Evolutionary conservation across 352 stramenopile species (phyloP), one percentile per base, ranked within the genome.

Genomic region (Blastocystis sp.): DNA sequence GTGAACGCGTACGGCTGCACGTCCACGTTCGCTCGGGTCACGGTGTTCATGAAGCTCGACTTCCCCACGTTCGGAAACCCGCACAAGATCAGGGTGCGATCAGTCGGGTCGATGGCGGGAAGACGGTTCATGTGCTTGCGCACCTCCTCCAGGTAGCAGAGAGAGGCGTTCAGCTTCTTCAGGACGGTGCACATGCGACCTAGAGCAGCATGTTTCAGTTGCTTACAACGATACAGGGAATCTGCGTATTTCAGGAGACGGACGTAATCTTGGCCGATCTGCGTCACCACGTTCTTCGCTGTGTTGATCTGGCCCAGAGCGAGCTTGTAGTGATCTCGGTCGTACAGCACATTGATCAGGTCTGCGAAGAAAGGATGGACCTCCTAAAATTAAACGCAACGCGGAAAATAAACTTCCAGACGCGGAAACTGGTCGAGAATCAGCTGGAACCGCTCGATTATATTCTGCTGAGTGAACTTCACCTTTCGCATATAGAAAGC

Each of bases 11-110:
- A 97, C 6, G 97, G 97, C 92, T 99, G 97, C 55, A 99, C 97
- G 89, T 99, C 97, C 41, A 99, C 97, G 89, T 99, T 97, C 26
- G 97, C 97, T 41, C 97, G 92, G 15, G 97, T 99, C 61, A 99
- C 97, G 92, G 98, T 99, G 94, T 99, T 99, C 97, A 99, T 99
- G 92, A 99, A 99, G 90, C 94, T 98, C 37, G 94, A 98, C 92
- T 99, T 99, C 76, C 97, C 97, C n/a, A 99, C 97, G 91, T 99
- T 99, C 34, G 97, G 97, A 91, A 97, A 99, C 56, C 97, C 97
- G 87, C 95, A 98, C 90, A 99, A 95, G 18, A 99, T 93, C 64
- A 99, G 91, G 43, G 97, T 99, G 61, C 97, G 94, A 41, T 97
- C 98, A 91, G 98, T 98, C 18, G 97, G 97, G 93, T 99, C 97